phyloP scores from a whole-genome alignment of 2,329 filamentous ascomycete genomes.

The Clonostachys solani region DNA sequence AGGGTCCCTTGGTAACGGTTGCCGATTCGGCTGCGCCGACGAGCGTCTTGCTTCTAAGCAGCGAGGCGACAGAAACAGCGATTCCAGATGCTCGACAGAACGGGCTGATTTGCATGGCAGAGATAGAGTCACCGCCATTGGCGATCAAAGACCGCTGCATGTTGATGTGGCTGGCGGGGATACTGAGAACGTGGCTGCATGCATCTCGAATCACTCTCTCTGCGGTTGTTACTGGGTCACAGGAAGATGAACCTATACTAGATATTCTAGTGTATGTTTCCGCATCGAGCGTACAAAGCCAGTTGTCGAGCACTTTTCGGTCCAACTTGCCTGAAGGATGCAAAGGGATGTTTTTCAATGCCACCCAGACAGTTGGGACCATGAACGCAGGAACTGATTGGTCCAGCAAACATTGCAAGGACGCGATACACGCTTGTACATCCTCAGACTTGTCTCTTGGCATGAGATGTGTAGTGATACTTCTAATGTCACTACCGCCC shows the following conservation, averaged over 20 bases:
- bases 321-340: constrained; percentile 4
- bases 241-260: too few species aligned
- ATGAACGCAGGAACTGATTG: constrained; percentile 2
- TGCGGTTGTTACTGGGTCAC: too few species aligned
- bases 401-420: too few species aligned
- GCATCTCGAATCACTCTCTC: too few species aligned
- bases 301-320: constrained; percentile 1
- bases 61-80: constrained; percentile 19
- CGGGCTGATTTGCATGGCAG: constrained; percentile 36
- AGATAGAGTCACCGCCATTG: constrained; percentile 38
- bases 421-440: too few species aligned
- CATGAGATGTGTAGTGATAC: too few species aligned
- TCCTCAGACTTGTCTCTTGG: too few species aligned
- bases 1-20: constrained; percentile 12
- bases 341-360: constrained; percentile 1
- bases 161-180: too few species aligned
- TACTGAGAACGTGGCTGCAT: too few species aligned
- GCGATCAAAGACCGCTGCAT: constrained; percentile 22
- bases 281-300: constrained; percentile 1
- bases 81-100: constrained; percentile 21
- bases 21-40: constrained; percentile 9
- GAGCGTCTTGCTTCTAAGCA: constrained; percentile 21
- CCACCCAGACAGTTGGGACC: constrained; percentile 3
- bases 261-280: constrained; percentile 1
- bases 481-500: too few species aligned